Percentiles rank a stretch among this genome's conserved stretches.
Evolutionary conservation across 306 rosid species (phyloP).

Genomic region (Cicer judaicum): DNA sequence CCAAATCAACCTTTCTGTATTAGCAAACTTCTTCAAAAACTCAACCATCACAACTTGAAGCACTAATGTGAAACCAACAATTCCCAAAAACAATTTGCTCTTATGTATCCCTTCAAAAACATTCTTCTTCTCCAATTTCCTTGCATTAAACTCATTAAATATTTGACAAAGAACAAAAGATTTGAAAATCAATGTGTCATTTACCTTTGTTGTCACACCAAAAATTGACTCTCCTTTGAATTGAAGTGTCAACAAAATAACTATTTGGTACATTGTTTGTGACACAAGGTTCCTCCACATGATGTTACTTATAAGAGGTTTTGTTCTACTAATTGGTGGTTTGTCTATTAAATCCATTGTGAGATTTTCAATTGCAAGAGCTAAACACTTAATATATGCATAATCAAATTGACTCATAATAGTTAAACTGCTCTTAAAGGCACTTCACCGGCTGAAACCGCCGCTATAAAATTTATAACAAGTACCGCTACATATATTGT

Average conservation of each 20-base stretch:
- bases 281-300: conserved; percentile 49
- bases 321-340: conserved; percentile 43
- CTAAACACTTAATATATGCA: conserved; percentile 47
- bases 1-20: conserved; percentile 48
- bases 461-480: conserved; percentile 45
- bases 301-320: conserved; percentile 43
- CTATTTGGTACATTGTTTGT: conserved; percentile 44
- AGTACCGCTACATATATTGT: conserved; percentile 48
- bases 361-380: conserved; percentile 46
- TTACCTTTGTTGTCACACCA: conserved; percentile 41
- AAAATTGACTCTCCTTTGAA: conserved; percentile 47
- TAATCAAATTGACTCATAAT: conserved; percentile 47
- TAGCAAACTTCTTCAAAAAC: conserved; percentile 51
- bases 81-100: conserved; percentile 47
- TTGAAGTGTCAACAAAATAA: conserved; percentile 40
- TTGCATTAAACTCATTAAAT: conserved; percentile 49
- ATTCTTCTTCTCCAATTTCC: conserved; percentile 50
- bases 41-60: conserved; percentile 54
- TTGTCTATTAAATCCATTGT: conserved; percentile 44
- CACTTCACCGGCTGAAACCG: conserved; percentile 45
- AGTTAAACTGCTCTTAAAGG: conserved; percentile 45
- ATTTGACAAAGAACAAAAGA: conserved; percentile 50
- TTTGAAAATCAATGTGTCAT: conserved; percentile 49
- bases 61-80: conserved; percentile 42
- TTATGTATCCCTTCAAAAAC: conserved; percentile 44